Base-by-base conservation (phyloP, 306 rosid species). In the Quercus rubra region DNA sequence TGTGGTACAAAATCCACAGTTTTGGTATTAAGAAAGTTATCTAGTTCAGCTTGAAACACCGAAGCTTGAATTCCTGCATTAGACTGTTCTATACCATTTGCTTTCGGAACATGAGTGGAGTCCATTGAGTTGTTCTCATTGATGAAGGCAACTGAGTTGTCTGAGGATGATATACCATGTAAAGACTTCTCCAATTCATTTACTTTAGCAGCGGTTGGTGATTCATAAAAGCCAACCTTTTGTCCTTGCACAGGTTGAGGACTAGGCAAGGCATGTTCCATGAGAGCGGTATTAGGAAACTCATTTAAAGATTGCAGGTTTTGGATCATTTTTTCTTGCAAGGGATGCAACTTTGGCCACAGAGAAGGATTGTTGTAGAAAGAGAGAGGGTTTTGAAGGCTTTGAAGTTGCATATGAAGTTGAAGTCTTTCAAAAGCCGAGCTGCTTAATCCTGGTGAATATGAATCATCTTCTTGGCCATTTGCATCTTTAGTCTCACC, bases 391-490 rank as follows among this genome's bases (percentile, higher is more conserved):
- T 85, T 95, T 55, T 95, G 97, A 64, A 90, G 89, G 82, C 79
- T 84, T 61, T 93, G 99, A 70, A 96, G 97, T 63, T 96, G 98
- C 96, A 96, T 89, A 80, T 91, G 99, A 18, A 96, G 92, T 79
- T 96, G 99, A 79, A 96, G 97, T 83, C 99, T 90, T 78, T 96
- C 99, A 6, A 96, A 79, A 28, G 99, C 98, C 0, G 99, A 93
- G 71, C 75, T 91, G 81, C 97, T 93, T 41, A 93, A 77, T 17
- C 86, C 69, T 13, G 87, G 88, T 14, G 89, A 76, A 83, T 64
- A 55, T 19, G 83, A 59, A n/a, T 71, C 46, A 3, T 90, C 88
- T 49, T 55, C 83, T 35, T 49, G 51, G 9, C 79, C 85, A 21
- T 87, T 78, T 28, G 80, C 57, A 19, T 78, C 90, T 75, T 83